Conservation (phyloP, 1,284 basidiomycete species). For the Athelia psychrophila region DNA sequence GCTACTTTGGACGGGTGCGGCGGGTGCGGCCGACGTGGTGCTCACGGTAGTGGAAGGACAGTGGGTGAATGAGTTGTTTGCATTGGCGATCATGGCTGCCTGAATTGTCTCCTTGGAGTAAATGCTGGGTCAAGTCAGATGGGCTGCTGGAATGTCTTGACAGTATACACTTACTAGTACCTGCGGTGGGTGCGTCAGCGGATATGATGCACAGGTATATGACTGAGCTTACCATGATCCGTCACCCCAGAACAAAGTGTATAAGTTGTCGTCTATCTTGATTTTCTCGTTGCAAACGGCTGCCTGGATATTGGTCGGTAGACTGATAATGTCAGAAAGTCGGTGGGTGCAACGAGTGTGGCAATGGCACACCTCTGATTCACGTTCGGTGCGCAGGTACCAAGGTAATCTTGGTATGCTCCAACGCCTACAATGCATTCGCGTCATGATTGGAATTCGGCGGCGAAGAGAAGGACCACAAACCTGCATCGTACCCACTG, state of each 20-base stretch:
- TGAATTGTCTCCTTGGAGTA: background rate
- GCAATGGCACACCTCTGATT: background rate
- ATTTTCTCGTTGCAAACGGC: slow-evolving; percentile 12
- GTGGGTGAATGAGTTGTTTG: background rate
- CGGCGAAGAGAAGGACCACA: background rate
- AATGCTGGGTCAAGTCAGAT: background rate
- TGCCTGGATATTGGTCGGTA: slow-evolving; percentile 9
- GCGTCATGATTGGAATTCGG: background rate
- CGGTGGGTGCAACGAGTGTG: background rate
- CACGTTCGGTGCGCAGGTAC: background rate
- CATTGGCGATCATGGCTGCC: background rate
- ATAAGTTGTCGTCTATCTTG: slow-evolving; percentile 12
- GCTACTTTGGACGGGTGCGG: background rate
- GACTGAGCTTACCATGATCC: slow-evolving; percentile 11
- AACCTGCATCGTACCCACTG: slow-evolving; percentile 4
- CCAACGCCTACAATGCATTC: slow-evolving; percentile 7
- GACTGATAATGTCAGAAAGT: background rate
- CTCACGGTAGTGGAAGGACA: background rate
- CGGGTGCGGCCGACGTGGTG: background rate
- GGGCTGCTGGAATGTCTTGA: too few relatives aligned
- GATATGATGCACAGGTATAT: background rate
- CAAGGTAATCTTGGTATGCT: background rate
- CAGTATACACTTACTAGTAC: too few relatives aligned
- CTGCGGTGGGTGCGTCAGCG: background rate
- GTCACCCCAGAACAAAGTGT: slow-evolving; percentile 8